Evolutionary conservation across 495 filamentous ascomycete genomes (phyloP).

Genomic region (Bathelium albidoporum): DNA sequence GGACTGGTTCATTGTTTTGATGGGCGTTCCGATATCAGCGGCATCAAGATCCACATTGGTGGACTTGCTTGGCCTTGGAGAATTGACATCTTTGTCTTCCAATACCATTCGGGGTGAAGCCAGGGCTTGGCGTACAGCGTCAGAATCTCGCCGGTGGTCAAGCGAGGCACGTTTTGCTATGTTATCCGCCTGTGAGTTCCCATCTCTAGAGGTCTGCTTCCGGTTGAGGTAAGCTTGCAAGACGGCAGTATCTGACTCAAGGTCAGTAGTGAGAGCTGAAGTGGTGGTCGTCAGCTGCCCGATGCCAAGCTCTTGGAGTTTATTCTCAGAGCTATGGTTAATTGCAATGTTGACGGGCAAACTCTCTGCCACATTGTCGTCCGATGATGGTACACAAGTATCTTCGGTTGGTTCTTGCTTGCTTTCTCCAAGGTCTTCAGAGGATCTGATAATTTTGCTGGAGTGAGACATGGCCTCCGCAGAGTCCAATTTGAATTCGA

Average conservation of each 20-base stretch:
- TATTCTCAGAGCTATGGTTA: background rate
- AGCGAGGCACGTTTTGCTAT: slow-evolving; percentile 25
- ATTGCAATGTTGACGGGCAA: background rate
- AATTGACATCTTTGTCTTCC: slow-evolving; percentile 44
- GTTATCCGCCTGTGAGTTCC: slow-evolving; percentile 28
- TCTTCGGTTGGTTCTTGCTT: background rate
- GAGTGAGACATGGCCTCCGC: background rate
- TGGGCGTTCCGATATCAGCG: background rate
- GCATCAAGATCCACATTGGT: background rate
- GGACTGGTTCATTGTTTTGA: background rate
- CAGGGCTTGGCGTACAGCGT: slow-evolving; percentile 28
- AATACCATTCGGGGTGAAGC: slow-evolving; percentile 39
- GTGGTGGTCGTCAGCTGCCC: background rate
- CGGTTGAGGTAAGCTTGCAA: slow-evolving; percentile 53
- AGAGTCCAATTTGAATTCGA: background rate
- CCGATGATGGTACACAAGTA: background rate
- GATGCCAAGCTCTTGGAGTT: background rate
- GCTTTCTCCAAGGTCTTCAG: background rate
- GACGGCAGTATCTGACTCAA: slow-evolving; percentile 46
- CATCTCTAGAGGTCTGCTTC: slow-evolving; percentile 48
- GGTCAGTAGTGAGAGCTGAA: slow-evolving; percentile 14
- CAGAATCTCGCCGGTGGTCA: slow-evolving; percentile 32
- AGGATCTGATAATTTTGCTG: background rate
- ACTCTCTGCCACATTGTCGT: background rate
- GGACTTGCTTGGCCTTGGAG: slow-evolving; percentile 40